phyloP scores from a whole-genome alignment of 75 land plant genomes.

The Cunninghamia lanceolata region DNA sequence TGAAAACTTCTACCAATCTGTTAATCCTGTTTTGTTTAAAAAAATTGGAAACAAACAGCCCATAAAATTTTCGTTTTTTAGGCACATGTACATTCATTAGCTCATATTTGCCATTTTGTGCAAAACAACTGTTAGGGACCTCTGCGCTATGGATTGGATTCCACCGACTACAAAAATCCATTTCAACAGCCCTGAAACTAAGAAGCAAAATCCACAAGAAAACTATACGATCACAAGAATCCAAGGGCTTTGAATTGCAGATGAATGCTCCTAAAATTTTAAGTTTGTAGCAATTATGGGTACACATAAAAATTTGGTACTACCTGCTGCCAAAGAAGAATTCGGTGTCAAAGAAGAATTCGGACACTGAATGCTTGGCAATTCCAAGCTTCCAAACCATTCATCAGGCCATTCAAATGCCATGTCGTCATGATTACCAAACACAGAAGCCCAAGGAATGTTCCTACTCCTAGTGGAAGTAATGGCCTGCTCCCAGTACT shows the following conservation, averaged over 20 bases:
- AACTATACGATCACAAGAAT: background rate
- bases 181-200: background rate
- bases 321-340: slow-evolving; percentile 29
- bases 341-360: no score
- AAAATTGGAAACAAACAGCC: no score
- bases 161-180: background rate
- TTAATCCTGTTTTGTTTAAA: no score
- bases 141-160: background rate
- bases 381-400: slow-evolving; percentile 77
- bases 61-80: no score
- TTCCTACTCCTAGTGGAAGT: slow-evolving; percentile 53
- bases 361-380: slow-evolving; percentile 49
- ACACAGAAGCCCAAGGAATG: slow-evolving; percentile 84
- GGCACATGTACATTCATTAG: background rate
- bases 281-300: background rate
- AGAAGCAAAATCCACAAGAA: background rate
- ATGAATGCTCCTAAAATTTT: background rate
- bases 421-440: slow-evolving; percentile 98
- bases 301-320: background rate
- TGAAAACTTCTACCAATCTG: no score
- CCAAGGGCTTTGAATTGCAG: background rate
- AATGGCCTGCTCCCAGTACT: slow-evolving; percentile 77
- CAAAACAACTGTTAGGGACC: background rate
- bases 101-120: background rate
- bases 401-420: slow-evolving; percentile 79